These are phyloP conservation scores for Exserohilum turcica DNA, from an alignment of 2,329 filamentous ascomycete species.

Conservation along the genomic window DNA sequence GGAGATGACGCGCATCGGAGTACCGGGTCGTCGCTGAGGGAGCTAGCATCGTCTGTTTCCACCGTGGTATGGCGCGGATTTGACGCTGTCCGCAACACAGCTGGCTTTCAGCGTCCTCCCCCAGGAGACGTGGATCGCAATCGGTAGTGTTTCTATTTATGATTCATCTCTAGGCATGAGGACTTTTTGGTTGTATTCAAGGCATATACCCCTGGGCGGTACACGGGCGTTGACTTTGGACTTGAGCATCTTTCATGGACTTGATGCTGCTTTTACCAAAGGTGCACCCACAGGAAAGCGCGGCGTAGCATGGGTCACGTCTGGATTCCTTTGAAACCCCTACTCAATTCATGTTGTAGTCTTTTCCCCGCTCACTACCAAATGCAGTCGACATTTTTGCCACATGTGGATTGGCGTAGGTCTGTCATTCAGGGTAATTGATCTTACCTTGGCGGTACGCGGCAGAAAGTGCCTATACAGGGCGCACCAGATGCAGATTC, in stretches of 20 bases:
- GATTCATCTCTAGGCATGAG: conserved; percentile 9
- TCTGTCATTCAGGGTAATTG: background rate
- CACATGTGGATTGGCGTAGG: background rate
- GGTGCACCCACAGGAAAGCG: background rate
- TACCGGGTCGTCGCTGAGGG: conserved; percentile 34
- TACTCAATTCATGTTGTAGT: conserved; percentile 3
- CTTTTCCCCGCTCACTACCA: background rate
- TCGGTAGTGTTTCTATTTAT: conserved; percentile 25
- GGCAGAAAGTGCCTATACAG: no score
- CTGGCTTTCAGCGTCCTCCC: conserved; percentile 37
- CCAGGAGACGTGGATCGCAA: conserved; percentile 43
- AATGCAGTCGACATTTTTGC: background rate
- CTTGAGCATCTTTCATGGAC: background rate
- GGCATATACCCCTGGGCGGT: conserved; percentile 22
- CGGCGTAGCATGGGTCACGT: background rate
- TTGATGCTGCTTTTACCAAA: background rate
- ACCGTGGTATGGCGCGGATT: conserved; percentile 46
- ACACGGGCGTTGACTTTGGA: conserved; percentile 17
- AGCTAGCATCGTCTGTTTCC: conserved; percentile 40
- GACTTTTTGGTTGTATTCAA: conserved; percentile 21
- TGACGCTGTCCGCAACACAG: conserved; percentile 37
- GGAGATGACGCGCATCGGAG: conserved; percentile 45
- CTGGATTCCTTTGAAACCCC: background rate
- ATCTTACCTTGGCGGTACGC: background rate
- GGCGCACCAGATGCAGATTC: background rate